A percentile compares a stretch with the other conserved stretches of the same genome.
These are phyloP conservation scores for Ophiostoma fasciatum DNA, from an alignment of 2,329 filamentous ascomycete genomes.

Conservation along the genomic window DNA sequence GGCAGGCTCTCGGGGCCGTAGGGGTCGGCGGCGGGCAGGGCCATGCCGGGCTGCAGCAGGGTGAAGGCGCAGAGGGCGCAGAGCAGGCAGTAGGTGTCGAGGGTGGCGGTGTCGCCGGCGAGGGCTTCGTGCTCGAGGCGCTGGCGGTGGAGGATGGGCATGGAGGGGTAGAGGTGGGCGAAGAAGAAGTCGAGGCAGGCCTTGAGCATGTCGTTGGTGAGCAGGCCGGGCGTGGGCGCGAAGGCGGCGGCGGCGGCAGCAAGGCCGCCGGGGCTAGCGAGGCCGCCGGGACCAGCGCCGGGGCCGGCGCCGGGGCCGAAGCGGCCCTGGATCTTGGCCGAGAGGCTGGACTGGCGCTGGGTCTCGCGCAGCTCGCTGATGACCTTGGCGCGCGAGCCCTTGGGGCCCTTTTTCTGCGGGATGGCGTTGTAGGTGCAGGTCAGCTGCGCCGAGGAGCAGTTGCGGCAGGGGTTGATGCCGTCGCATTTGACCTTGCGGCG, in stretches of 20 bases:
- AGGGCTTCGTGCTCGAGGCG: conserved; percentile 42
- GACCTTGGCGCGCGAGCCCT: conserved; percentile 59
- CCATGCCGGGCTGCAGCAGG: conserved; percentile 55
- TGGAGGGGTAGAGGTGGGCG: conserved; percentile 46
- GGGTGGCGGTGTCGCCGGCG: conserved; percentile 46
- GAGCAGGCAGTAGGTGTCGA: conserved; percentile 49
- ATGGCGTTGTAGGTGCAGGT: conserved; percentile 62
- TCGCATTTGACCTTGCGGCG: conserved; percentile 63
- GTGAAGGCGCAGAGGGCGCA: conserved; percentile 52
- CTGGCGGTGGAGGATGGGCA: conserved; percentile 46
- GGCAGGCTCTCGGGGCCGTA: conserved; percentile 41
- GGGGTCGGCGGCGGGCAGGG: conserved; percentile 35
- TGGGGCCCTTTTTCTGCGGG: conserved; percentile 63
- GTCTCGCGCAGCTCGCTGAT: conserved; percentile 58
- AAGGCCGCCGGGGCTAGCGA: too few relatives aligned
- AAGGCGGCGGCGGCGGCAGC: conserved; percentile 26
- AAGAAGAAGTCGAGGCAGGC: conserved; percentile 56
- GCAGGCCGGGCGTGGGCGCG: conserved; percentile 42
- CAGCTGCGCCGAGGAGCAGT: conserved; percentile 52
- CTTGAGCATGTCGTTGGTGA: conserved; percentile 49
- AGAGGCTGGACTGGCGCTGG: conserved; percentile 50
- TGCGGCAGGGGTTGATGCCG: conserved; percentile 54
- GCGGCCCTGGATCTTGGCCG: conserved; percentile 45
- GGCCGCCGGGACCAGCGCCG: too few relatives aligned
- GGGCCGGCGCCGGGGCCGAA: too few relatives aligned